These are phyloP conservation scores for Biscogniauxia marginata DNA, from an alignment of 2,329 filamentous ascomycete genomes.

Conservation along the genomic window DNA sequence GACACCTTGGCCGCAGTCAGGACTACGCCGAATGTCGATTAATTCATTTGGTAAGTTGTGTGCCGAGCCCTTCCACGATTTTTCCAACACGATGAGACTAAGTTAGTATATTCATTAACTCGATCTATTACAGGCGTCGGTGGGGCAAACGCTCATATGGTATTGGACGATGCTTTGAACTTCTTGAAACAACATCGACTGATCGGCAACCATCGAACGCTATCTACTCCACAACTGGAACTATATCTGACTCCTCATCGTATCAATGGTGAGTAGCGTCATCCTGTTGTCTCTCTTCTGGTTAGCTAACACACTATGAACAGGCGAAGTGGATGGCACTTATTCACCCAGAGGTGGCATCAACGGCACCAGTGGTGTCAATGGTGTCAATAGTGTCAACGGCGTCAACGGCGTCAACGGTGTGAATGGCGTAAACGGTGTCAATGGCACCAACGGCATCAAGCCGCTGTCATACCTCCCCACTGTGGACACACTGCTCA, in stretches of 20 bases:
- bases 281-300: not conserved
- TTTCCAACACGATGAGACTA: not conserved
- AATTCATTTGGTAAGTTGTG: conserved; percentile 4
- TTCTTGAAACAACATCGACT: conserved; percentile 1
- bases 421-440: not conserved
- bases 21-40: conserved; percentile 17
- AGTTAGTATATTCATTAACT: not conserved
- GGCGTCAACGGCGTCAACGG: not conserved
- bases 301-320: not conserved
- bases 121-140: not conserved
- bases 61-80: not conserved
- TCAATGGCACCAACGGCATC: not conserved
- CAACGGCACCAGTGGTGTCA: not conserved
- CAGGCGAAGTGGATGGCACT: not conserved
- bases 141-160: conserved; percentile 2
- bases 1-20: conserved; percentile 13
- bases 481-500: not conserved
- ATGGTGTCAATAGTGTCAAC: conserved; percentile 6
- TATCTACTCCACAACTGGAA: not conserved
- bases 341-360: not conserved
- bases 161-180: conserved; percentile 2
- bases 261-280: not conserved
- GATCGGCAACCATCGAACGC: not conserved
- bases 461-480: not conserved
- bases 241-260: not conserved